These are phyloP conservation scores for Diaporthe eres DNA, from an alignment of 2,329 filamentous ascomycete species.

Conservation along the genomic window DNA sequence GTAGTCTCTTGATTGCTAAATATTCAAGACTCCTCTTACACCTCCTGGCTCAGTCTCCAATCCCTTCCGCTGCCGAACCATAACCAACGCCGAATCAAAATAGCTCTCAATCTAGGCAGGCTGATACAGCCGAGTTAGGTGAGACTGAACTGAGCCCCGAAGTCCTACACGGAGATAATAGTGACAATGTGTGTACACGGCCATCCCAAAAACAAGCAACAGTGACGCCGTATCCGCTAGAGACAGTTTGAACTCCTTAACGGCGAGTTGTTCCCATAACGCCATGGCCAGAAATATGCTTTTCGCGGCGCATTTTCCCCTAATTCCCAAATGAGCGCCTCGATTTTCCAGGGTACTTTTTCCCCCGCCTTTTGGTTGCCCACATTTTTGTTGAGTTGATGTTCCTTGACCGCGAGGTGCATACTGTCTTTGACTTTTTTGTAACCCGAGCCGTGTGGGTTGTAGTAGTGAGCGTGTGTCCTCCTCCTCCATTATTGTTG, in stretches of 20 bases:
- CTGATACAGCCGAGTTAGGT: slow-evolving; percentile 16
- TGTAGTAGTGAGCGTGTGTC: slow-evolving; percentile 1
- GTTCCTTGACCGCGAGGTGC: slow-evolving; percentile 36
- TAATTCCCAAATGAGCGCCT: slow-evolving; percentile 16
- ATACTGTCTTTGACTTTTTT: slow-evolving; percentile 12
- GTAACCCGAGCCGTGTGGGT: slow-evolving; percentile 1
- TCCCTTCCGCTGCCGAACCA: slow-evolving; percentile 1
- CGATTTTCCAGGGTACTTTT: background rate
- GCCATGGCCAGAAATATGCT: slow-evolving; percentile 20
- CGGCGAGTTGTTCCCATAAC: slow-evolving; percentile 24
- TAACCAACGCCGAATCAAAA: slow-evolving; percentile 19
- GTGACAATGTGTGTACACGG: slow-evolving; percentile 10
- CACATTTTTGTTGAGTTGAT: slow-evolving; percentile 17
- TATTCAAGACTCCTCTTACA: slow-evolving; percentile 38
- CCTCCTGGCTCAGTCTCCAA: background rate
- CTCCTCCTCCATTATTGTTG: slow-evolving; percentile 1
- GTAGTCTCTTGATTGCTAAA: background rate
- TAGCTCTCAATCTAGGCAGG: slow-evolving; percentile 17
- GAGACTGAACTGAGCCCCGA: background rate
- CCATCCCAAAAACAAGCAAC: background rate
- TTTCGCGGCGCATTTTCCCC: slow-evolving; percentile 3
- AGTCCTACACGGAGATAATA: slow-evolving; percentile 10
- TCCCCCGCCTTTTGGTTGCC: background rate
- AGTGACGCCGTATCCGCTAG: slow-evolving; percentile 12
- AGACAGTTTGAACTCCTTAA: slow-evolving; percentile 17